These are phyloP conservation scores for Coffea eugenioides DNA, from an alignment of 257 asterid genomes.

Conservation along the genomic window DNA sequence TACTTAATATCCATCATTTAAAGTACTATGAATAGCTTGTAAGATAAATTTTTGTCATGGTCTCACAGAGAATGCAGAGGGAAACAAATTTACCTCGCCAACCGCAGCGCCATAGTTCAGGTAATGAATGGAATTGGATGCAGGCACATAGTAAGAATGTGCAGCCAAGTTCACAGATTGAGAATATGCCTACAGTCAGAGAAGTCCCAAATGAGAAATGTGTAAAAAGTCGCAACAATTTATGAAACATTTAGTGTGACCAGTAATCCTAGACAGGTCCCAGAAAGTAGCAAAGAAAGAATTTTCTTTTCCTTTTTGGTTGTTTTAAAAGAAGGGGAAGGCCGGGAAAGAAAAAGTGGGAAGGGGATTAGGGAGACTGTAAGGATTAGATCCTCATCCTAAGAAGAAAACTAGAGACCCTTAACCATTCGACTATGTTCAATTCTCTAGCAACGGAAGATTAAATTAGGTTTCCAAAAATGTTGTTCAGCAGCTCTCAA, in stretches of 20 bases:
- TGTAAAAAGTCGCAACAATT: not conserved
- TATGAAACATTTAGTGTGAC: not conserved
- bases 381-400: too few species aligned
- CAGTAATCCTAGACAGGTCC: not conserved
- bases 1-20: too few species aligned
- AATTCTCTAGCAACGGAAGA: too few species aligned
- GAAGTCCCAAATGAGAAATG: not conserved
- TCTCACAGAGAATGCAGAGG: too few species aligned
- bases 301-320: too few species aligned
- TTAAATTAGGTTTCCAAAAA: not conserved
- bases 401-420: too few species aligned
- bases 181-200: constrained; percentile 47
- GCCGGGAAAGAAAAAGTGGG: too few species aligned
- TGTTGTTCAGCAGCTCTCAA: not conserved
- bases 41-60: too few species aligned
- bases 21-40: too few species aligned
- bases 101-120: constrained; percentile 66
- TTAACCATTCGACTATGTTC: not conserved
- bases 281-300: not conserved
- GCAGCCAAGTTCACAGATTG: constrained; percentile 47
- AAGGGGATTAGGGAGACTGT: too few species aligned
- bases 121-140: constrained; percentile 32
- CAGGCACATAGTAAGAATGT: constrained; percentile 53
- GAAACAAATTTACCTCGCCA: constrained; percentile 50
- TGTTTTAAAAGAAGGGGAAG: too few species aligned